A percentile compares a stretch with the other conserved stretches of the same genome.
Evolutionary conservation across 2,329 filamentous ascomycete species (phyloP).

Genomic region (Apiospora saccharicola): DNA sequence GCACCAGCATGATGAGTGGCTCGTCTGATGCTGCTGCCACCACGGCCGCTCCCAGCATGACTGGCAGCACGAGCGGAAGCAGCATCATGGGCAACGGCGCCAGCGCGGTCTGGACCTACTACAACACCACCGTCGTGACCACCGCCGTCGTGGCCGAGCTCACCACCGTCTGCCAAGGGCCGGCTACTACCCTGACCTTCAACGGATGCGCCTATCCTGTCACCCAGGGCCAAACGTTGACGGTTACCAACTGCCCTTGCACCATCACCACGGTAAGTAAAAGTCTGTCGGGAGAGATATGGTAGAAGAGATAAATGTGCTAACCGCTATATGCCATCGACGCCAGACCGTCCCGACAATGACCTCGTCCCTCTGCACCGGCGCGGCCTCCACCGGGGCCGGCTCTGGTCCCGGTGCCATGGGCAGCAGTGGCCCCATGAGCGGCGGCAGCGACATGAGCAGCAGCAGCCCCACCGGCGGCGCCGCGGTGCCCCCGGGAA

Average conservation of each 20-base stretch:
- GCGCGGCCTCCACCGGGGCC: neutral
- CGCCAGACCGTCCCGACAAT: conserved; percentile 20
- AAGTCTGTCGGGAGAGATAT: too few relatives aligned
- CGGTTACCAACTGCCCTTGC: conserved; percentile 63
- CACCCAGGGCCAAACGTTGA: conserved; percentile 61
- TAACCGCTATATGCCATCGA: neutral
- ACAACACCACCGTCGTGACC: conserved; percentile 38
- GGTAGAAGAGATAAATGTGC: neutral
- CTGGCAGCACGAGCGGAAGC: conserved; percentile 6
- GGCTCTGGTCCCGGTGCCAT: neutral
- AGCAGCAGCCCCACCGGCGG: neutral
- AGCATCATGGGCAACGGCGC: neutral
- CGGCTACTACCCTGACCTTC: conserved; percentile 57
- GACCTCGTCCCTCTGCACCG: conserved; percentile 24
- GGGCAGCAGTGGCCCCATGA: neutral
- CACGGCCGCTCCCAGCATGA: neutral
- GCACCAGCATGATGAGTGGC: neutral
- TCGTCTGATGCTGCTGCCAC: neutral
- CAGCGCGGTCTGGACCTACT: conserved; percentile 36
- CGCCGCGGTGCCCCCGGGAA: neutral
- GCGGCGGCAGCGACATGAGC: neutral
- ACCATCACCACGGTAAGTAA: conserved; percentile 46
- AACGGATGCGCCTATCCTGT: conserved; percentile 61
- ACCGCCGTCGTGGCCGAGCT: conserved; percentile 36
- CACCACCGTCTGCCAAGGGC: conserved; percentile 49